phyloP scores from a whole-genome alignment of 306 rosid genomes.

The Ochetophila trinervis region DNA sequence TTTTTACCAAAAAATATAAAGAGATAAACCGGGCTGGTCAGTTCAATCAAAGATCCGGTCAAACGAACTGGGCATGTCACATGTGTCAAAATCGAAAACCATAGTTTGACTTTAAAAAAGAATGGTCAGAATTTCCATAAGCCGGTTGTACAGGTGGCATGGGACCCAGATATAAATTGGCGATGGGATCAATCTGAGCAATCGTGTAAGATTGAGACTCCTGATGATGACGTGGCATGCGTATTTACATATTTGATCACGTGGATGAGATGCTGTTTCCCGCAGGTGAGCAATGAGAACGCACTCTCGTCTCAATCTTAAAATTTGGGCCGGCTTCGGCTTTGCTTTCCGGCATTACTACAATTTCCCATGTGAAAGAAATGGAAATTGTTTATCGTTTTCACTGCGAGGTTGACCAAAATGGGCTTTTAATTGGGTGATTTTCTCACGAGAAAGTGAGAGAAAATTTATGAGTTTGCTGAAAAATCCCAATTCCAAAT shows the following conservation, averaged over 20 bases:
- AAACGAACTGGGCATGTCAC: too few relatives aligned
- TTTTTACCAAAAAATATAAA: too few relatives aligned
- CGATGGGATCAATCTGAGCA: background rate
- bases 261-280: background rate
- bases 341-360: background rate
- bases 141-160: too few relatives aligned
- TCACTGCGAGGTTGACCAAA: background rate
- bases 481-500: background rate
- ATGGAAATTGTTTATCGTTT: background rate
- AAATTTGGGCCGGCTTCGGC: too few relatives aligned
- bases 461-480: background rate
- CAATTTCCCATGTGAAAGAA: constrained; percentile 3
- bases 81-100: too few relatives aligned
- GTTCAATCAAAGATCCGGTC: too few relatives aligned
- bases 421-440: background rate
- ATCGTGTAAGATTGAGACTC: background rate
- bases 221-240: constrained; percentile 7
- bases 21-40: too few relatives aligned
- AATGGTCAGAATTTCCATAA: too few relatives aligned
- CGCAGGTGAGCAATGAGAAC: constrained; percentile 21
- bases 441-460: background rate
- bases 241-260: background rate
- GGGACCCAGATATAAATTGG: too few relatives aligned
- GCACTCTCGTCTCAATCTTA: background rate
- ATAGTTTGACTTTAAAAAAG: too few relatives aligned